A percentile compares a stretch with the other conserved stretches of the same genome.
Conservation (phyloP, 78 protist species). For the Dictyostelium capitatum region DNA sequence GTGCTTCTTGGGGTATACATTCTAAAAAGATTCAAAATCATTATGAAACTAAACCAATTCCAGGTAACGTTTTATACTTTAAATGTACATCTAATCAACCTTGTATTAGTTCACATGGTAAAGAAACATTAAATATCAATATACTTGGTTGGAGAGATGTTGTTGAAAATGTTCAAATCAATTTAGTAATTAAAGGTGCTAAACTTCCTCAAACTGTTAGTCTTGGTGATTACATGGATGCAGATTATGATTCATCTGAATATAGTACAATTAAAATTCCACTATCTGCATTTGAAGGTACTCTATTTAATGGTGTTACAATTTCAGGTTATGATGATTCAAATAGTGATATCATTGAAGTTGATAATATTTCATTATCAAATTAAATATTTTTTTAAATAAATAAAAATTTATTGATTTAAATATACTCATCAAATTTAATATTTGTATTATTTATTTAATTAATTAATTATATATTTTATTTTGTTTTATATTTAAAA, state of each 20-base stretch:
- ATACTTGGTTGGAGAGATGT: background rate
- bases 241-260: background rate
- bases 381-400: background rate
- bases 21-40: background rate
- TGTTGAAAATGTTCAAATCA: background rate
- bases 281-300: background rate
- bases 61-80: background rate
- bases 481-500: too few species aligned
- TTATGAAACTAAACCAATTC: background rate
- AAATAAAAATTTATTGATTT: too few species aligned
- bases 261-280: background rate
- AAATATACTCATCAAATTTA: too few species aligned
- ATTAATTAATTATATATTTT: too few species aligned
- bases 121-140: background rate
- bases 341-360: constrained; percentile 7
- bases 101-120: background rate
- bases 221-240: background rate
- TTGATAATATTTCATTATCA: background rate
- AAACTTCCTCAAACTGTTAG: background rate
- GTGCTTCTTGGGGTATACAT: background rate
- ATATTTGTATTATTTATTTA: too few species aligned
- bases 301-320: background rate
- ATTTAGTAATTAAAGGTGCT: background rate
- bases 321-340: constrained; percentile 9
- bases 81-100: background rate